These are phyloP conservation scores for Russula griseocarnosa DNA, from an alignment of 768 basidiomycete genomes.

Conservation along the genomic window DNA sequence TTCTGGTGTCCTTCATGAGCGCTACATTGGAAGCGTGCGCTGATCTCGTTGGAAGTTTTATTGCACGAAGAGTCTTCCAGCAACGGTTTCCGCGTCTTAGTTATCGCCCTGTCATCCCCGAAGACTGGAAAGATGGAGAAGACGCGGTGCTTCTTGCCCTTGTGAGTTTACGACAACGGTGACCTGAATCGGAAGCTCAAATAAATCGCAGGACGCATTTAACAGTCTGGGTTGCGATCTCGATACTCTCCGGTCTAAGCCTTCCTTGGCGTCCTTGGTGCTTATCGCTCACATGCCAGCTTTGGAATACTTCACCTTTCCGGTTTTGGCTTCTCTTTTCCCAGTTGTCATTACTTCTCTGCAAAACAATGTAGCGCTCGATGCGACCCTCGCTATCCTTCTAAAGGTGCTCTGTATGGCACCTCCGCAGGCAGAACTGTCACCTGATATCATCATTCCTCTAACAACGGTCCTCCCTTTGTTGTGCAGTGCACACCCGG, in stretches of 20 bases:
- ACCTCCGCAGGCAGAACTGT: conserved; percentile 29
- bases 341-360: conserved; percentile 48
- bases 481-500: conserved; percentile 59
- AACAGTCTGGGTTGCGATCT: conserved; percentile 16
- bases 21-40: conserved; percentile 23
- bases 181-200: background rate
- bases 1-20: conserved; percentile 25
- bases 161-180: conserved; percentile 22
- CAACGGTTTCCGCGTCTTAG: conserved; percentile 22
- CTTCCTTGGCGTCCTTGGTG: conserved; percentile 23
- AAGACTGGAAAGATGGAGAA: conserved; percentile 28
- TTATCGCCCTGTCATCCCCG: conserved; percentile 12
- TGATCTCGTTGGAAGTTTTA: conserved; percentile 19
- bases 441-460: conserved; percentile 46
- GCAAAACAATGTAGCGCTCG: conserved; percentile 50
- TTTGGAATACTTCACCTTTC: background rate
- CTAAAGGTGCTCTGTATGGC: conserved; percentile 35
- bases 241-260: conserved; percentile 21
- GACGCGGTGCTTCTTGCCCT: conserved; percentile 18
- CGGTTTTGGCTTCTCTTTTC: conserved; percentile 34
- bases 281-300: conserved; percentile 21
- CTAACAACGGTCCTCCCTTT: conserved; percentile 50
- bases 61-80: conserved; percentile 25
- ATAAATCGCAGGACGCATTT: conserved; percentile 11
- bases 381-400: conserved; percentile 59